Conservation (phyloP, 2,329 filamentous ascomycete genomes). For the Aspergillus sp. region DNA sequence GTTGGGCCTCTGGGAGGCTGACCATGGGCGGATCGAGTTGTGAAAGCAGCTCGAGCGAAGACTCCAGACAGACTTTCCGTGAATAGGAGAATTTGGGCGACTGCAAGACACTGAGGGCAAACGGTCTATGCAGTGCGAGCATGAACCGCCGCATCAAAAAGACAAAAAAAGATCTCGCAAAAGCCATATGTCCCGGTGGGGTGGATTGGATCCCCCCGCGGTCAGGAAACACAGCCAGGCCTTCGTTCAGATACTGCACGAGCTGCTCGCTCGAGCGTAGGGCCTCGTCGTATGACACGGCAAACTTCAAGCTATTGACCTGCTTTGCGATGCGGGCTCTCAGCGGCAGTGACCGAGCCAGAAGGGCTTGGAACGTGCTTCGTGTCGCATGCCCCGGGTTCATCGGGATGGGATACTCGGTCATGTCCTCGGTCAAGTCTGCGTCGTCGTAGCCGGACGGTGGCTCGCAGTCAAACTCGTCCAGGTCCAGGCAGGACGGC, state of each 20-base stretch:
- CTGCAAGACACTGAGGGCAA: slow-evolving; percentile 31
- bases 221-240: slow-evolving; percentile 23
- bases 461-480: slow-evolving; percentile 36
- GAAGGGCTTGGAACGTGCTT: slow-evolving; percentile 28
- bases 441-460: slow-evolving; percentile 41
- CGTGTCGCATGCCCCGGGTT: slow-evolving; percentile 19
- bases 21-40: slow-evolving; percentile 23
- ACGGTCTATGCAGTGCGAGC: slow-evolving; percentile 52
- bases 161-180: slow-evolving; percentile 45
- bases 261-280: slow-evolving; percentile 31
- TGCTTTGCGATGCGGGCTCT: slow-evolving; percentile 30
- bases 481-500: slow-evolving; percentile 31
- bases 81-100: slow-evolving; percentile 38
- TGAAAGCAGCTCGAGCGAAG: slow-evolving; percentile 34
- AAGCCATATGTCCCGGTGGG: slow-evolving; percentile 18
- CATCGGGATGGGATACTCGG: slow-evolving; percentile 19
- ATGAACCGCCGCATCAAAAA: slow-evolving; percentile 56
- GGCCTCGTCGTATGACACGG: slow-evolving; percentile 33
- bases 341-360: slow-evolving; percentile 27
- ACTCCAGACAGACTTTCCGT: slow-evolving; percentile 36
- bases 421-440: slow-evolving; percentile 29
- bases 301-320: slow-evolving; percentile 30
- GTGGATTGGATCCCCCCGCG: slow-evolving; percentile 6
- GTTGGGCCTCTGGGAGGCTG: slow-evolving; percentile 15
- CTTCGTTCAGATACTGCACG: slow-evolving; percentile 21